These are phyloP conservation scores for Populus hybrid DNA, from an alignment of 441 rosid species.

Conservation along the genomic window DNA sequence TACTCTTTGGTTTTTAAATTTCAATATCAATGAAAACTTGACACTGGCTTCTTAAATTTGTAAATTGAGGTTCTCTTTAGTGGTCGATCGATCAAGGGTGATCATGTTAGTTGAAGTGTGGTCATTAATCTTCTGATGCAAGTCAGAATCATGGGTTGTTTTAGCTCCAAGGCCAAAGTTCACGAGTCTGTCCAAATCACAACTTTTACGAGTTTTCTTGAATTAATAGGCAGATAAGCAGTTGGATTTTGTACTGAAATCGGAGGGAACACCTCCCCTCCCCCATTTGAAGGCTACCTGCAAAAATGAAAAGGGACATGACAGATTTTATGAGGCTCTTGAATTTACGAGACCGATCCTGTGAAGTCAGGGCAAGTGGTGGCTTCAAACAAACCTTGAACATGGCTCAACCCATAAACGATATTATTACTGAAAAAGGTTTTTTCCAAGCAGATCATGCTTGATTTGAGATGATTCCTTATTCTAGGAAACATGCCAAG, in stretches of 20 bases:
- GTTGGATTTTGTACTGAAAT: background rate
- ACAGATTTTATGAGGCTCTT: background rate
- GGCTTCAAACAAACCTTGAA: background rate
- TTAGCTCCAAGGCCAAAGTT: background rate
- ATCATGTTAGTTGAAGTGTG: background rate
- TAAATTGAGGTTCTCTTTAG: background rate
- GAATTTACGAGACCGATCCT: background rate
- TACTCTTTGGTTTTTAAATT: background rate
- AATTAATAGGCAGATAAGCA: background rate
- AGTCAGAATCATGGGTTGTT: background rate
- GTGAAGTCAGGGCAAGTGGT: background rate
- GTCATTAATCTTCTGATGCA: background rate
- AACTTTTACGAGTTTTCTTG: background rate
- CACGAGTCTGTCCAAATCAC: background rate
- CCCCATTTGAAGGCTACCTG: background rate
- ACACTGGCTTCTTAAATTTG: background rate
- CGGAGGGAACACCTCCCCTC: background rate
- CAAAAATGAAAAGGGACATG: background rate
- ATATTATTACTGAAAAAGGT: background rate
- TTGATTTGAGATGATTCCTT: background rate
- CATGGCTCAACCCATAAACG: background rate
- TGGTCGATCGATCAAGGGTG: background rate
- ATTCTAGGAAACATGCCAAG: background rate
- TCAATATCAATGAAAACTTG: background rate
- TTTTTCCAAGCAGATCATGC: background rate